Evolutionary conservation across 495 filamentous ascomycete species (phyloP), one percentile per base, ranked within the genome.

Genomic region (Articulospora tetracladia): DNA sequence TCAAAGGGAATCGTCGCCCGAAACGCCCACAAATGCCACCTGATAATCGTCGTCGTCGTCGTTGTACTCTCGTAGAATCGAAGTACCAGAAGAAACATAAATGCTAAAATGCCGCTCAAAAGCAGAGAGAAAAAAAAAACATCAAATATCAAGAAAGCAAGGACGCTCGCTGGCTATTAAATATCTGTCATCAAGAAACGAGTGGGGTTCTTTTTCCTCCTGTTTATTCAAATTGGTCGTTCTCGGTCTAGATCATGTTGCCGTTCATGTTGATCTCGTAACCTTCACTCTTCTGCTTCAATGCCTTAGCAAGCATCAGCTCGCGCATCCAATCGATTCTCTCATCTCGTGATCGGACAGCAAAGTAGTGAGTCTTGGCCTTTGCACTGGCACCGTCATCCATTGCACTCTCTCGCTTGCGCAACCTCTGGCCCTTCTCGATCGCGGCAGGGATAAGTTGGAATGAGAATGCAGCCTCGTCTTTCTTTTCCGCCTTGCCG

Each of bases 281-380:
- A 10, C 93, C 93, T 62, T 88, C 85, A 17, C 86, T 85, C 75
- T 91, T 91, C 68, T 90, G 88, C 76, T 83, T 87, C 58, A 92
- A 74, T 22, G 93, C 93, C 71, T 93, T 96, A 3, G 93, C 93
- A 23, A 98, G 84, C 94, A 98, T 97, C 53, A 98, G 73, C 79
- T 97, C 92, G 1, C 94, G 77, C 94, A 97, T 97, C 94, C 94
- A 98, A 64, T 96, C 93, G 59, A 97, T 97, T 28, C 94, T 81
- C 70, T 97, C 89, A 59, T 98, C 91, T 0, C 91, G 79, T 56
- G 78, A 83, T 71, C 88, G 87, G 57, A 97, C 93, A 0, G 93
- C 90, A 66, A 98, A 98, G 67, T 97, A 90, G 67, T 98, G 93
- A n/a, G 85, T 83, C 81, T 96, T 97, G 55, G 79, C 81, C 32